These are phyloP conservation scores for Kwoniella heveanensis DNA, from an alignment of 768 basidiomycete species.

Conservation along the genomic window DNA sequence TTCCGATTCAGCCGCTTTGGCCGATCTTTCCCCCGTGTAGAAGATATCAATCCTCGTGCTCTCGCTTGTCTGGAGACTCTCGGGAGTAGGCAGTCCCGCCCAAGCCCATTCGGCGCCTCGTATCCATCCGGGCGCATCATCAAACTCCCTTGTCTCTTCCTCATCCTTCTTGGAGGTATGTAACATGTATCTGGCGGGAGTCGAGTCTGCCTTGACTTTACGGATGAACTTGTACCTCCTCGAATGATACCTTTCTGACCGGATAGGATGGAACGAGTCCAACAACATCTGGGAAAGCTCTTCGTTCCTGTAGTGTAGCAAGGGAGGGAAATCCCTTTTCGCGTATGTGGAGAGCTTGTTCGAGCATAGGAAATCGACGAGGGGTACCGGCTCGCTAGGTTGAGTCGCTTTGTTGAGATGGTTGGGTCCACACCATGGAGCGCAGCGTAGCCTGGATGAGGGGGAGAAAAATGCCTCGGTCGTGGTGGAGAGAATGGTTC, in stretches of 20 bases:
- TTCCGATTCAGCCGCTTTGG: neutral
- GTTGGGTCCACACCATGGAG: constrained; percentile 32
- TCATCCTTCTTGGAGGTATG: constrained; percentile 17
- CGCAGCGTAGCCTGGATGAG: constrained; percentile 20
- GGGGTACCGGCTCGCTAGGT: neutral
- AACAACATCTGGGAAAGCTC: constrained; percentile 51
- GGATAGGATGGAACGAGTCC: constrained; percentile 46
- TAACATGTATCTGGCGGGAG: constrained; percentile 40
- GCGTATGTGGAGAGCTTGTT: constrained; percentile 24
- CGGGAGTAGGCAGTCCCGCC: constrained; percentile 26
- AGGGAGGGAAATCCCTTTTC: constrained; percentile 26
- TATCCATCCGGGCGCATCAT: constrained; percentile 30
- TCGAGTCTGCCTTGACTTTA: constrained; percentile 38
- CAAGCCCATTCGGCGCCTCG: constrained; percentile 33
- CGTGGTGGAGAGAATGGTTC: constrained; percentile 15
- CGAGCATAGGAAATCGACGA: constrained; percentile 21
- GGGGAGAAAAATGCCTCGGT: constrained; percentile 11
- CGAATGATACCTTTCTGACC: constrained; percentile 47
- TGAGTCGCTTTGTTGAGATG: neutral
- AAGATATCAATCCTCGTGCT: constrained; percentile 22
- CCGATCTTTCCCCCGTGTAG: neutral
- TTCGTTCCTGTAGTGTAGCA: constrained; percentile 39
- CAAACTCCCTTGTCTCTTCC: constrained; percentile 31
- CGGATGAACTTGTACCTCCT: constrained; percentile 47
- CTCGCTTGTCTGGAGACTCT: constrained; percentile 25